Base-by-base conservation (phyloP, 1,139 yeast species). In the Debaryomycetaceae sp. region DNA sequence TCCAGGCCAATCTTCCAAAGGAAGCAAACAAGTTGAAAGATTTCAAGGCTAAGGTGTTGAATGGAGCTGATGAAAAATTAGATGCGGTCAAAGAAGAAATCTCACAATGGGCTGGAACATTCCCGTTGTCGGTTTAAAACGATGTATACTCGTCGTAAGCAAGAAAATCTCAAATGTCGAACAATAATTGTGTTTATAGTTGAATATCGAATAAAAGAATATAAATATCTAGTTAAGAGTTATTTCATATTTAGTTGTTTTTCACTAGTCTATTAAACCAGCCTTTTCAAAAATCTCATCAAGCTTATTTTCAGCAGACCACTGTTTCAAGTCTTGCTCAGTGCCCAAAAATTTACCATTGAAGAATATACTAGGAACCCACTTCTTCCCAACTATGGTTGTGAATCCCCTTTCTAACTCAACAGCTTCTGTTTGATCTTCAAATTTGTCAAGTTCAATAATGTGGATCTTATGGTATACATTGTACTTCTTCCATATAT, bases 11-110 rank as follows among this genome's bases (percentile, higher is more conserved):
- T 52, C 78, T 87, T 57, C 94, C 95, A 53, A 78, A 79, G 69
- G 91, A 86, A 44, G 95, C 94, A 45, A 89, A 91, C 74, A 89
- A 84, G 73, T 80, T 92, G 64, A 91, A 87, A 70, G 98, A 92
- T 64, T 92, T 88, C 81, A 89, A 89, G 73, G 80, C 81, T 52
- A 81, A 79, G 61, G 80, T 88, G 46, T 80, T 82, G 53, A 76
- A 78, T 50, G 85, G 85, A 50, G 78, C 82, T 47, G 81, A 77
- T 39, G 91, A 83, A 58, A 64, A 65, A 49, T 72, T 89, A 59
- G 68, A 70, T 46, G 67, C 72, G 37, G 75, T 85, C 55, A 88
- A 87, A 74, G 67, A 73, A 42, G 98, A 92, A 69, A 85, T 92
- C 50, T 77, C 83, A 55, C 77, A 76, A 52, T 92, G 98, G 98